Evolutionary conservation across 2,329 filamentous ascomycete species (phyloP).

Genomic region (Trichoderma gracile): DNA sequence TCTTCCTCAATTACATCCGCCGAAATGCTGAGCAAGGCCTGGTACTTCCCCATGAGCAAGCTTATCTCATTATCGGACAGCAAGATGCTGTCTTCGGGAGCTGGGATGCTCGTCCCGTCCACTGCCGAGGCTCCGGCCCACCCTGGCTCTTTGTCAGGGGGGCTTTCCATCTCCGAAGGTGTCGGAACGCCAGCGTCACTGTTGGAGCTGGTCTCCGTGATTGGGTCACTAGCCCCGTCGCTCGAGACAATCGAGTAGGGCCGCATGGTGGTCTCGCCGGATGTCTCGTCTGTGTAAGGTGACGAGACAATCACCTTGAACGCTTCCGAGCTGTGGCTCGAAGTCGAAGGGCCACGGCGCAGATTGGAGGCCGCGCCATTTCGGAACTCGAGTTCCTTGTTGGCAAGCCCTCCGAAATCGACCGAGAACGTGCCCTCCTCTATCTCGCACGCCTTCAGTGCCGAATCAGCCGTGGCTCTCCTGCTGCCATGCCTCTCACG

Average conservation of each 20-base stretch:
- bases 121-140: conserved; percentile 32
- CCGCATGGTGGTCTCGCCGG: conserved; percentile 1
- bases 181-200: conserved; percentile 39
- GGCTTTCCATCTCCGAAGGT: conserved; percentile 42
- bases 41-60: conserved; percentile 41
- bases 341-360: conserved; percentile 6
- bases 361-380: conserved; percentile 30
- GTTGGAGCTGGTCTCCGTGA: conserved; percentile 34
- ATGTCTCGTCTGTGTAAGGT: conserved; percentile 8
- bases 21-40: conserved; percentile 39
- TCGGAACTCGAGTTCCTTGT: conserved; percentile 35
- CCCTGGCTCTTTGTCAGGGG: conserved; percentile 30
- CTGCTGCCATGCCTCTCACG: conserved; percentile 28
- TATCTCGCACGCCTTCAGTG: conserved; percentile 23
- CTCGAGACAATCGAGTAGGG: conserved; percentile 38
- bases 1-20: conserved; percentile 44
- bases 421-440: conserved; percentile 33
- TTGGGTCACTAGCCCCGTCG: conserved; percentile 41
- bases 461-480: conserved; percentile 27
- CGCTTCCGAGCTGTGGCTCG: conserved; percentile 17
- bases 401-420: conserved; percentile 43
- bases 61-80: conserved; percentile 39
- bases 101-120: conserved; percentile 29
- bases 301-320: conserved; percentile 24
- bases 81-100: conserved; percentile 36